Base-by-base conservation (phyloP, 352 stramenopile species). In the Globisporangium alternatum region DNA sequence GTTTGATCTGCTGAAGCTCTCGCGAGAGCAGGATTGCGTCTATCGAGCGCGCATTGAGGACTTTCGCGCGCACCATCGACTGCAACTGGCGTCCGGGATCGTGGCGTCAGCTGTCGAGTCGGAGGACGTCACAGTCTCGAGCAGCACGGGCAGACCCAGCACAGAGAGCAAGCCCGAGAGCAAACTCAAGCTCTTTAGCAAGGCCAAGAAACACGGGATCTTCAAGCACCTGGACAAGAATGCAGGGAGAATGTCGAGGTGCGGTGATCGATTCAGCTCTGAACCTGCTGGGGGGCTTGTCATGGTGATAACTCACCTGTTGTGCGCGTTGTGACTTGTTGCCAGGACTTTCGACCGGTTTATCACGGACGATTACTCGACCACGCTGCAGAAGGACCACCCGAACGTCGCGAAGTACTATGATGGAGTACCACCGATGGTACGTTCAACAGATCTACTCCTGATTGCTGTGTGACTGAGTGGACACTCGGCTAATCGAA, bases 21-120 rank as follows among this genome's bases (percentile, higher is more conserved):
- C 83, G 2, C 75, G 77, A 54, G 76, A 79, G 19, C 87, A 93
- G 54, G 81, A 92, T 8, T 80, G 77, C 17, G 83, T 93, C 3
- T 81, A 86, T 60, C 76, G 81, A 41, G 69, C 77, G 4, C 79
- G 84, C 37, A 81, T 96, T 41, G 87, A 96, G 68, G 87, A 94
- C 59, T 93, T 96, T 69, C 71, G 87, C 62, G 87, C 85, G 3
- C 85, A 94, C 25, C 86, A 96, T 60, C 83, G 87, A 12, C 74
- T 96, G 4, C 85, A 94, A 49, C 62, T 94, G 1, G 87, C 87
- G 7, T 90, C 85, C 2, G 86, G 81, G 0, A 93, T 96, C 33
- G 82, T 90, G 10, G 81, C 84, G 9, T 95, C 86, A 3, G 77
- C 77, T 6, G 72, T 88, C 54, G 78, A 88, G 57, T 64, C 68